Evolutionary conservation across 805 yeast genomes (phyloP).

Genomic region (Candida krabiensis): DNA sequence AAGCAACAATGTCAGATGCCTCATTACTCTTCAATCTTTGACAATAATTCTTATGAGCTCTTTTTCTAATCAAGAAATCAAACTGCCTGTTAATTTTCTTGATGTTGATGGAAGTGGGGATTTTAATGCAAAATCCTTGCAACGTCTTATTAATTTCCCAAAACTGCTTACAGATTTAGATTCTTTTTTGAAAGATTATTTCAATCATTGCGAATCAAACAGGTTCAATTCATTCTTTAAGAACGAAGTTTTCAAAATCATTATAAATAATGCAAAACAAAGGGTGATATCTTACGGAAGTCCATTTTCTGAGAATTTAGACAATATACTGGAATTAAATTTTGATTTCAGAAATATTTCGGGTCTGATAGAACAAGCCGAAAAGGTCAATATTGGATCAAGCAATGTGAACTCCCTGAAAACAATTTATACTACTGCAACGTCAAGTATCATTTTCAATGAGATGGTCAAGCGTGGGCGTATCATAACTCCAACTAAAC

Average conservation of each 20-base stretch:
- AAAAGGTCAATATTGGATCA: slow-evolving; percentile 19
- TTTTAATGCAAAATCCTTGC: slow-evolving; percentile 7
- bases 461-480: slow-evolving; percentile 9
- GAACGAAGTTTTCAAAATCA: slow-evolving; percentile 16
- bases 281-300: slow-evolving; percentile 1
- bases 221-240: slow-evolving; percentile 15
- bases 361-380: slow-evolving; percentile 20
- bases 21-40: slow-evolving; percentile 19
- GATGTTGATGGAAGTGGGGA: background rate
- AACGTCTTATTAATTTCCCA: slow-evolving; percentile 11
- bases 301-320: slow-evolving; percentile 1
- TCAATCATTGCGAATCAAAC: slow-evolving; percentile 13
- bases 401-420: slow-evolving; percentile 15
- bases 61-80: slow-evolving; percentile 4
- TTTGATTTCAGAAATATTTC: slow-evolving; percentile 14
- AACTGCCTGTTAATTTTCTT: slow-evolving; percentile 6
- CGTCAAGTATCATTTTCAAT: slow-evolving; percentile 10
- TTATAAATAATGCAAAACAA: slow-evolving; percentile 9
- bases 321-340: slow-evolving; percentile 15
- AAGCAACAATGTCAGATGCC: slow-evolving; percentile 9
- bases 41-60: slow-evolving; percentile 19
- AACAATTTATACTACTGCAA: slow-evolving; percentile 18
- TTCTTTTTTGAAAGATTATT: slow-evolving; percentile 11
- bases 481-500: background rate
- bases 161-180: slow-evolving; percentile 13